phyloP scores from a whole-genome alignment of 352 stramenopile species.

The Globisporangium takayamanum region DNA sequence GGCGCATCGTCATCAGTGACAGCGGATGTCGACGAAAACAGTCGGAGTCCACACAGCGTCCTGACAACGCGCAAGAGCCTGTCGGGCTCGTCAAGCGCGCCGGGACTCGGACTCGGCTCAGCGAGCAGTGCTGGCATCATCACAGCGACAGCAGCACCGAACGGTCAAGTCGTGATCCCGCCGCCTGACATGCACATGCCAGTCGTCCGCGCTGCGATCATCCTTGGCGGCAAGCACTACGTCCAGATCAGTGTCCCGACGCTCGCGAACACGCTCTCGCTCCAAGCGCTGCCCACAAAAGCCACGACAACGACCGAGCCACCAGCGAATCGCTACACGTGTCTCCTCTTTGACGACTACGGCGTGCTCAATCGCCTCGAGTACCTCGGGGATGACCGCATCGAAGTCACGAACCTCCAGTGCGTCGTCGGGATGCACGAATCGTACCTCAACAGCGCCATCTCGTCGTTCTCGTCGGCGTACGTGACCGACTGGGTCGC shows the following conservation, averaged over 20 bases:
- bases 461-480: slow-evolving; percentile 61
- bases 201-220: slow-evolving; percentile 34
- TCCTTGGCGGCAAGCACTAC: slow-evolving; percentile 53
- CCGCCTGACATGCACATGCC: slow-evolving; percentile 70
- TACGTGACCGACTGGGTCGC: slow-evolving; percentile 78
- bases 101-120: neutral
- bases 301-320: slow-evolving; percentile 11
- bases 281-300: slow-evolving; percentile 55
- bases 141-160: neutral
- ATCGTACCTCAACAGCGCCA: slow-evolving; percentile 78
- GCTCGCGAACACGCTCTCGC: slow-evolving; percentile 57
- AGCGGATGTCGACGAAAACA: neutral
- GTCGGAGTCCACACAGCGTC: neutral
- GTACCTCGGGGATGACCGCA: slow-evolving; percentile 45
- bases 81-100: slow-evolving; percentile 5
- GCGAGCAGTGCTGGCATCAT: neutral
- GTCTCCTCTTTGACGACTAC: slow-evolving; percentile 69
- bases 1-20: too few species aligned
- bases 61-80: slow-evolving; percentile 7
- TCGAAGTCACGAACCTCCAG: slow-evolving; percentile 65
- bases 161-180: slow-evolving; percentile 28
- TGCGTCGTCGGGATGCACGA: slow-evolving; percentile 81
- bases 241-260: slow-evolving; percentile 68
- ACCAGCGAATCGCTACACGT: slow-evolving; percentile 36
- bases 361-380: slow-evolving; percentile 68